Evolutionary conservation across 2,329 filamentous ascomycete species (phyloP), one percentile per base, ranked within the genome.

Genomic region (Cytospora leucostoma): DNA sequence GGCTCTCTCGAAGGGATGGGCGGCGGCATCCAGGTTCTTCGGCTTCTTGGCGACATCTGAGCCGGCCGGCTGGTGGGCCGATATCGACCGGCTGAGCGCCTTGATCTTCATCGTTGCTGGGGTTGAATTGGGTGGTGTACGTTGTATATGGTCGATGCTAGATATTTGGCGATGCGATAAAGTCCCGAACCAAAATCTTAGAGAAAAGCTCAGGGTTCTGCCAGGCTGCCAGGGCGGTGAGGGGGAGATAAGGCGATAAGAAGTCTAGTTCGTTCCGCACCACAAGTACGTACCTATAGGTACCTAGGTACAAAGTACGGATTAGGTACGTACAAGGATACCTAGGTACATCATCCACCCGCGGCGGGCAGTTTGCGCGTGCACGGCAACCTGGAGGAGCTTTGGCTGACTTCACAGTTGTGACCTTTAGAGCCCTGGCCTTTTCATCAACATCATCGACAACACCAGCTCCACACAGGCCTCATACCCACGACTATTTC

Each of bases 1-100:
- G 54, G 93, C 93, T 71, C 92, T 84, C 77, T 96, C 93, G 77
- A 97, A 97, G 2, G 92, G 93, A 77, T 97, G 93, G 65, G 94
- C 84, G 50, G 91, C 88, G 34, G 93, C 90, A 78, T 96, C 91
- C 61, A 73, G 68, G 32, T 73, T 74, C 37, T 63, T 67, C 13
- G 65, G 65, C 40, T 70, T 70, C 21, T 71, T 71, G 50, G 71
- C 69, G 40, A 69, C 70, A 64, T 73, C 70, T 19, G 71, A 70
- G 60, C 72, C 72, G 11, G 71, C 70, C 37, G 71, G 69, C 58
- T 73, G 71, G 38, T 73, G 68, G 44, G 71, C 68, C 66, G 71
- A 64, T 40, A 68, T 70, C 56, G 67, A 69, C 58, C 72, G 71
- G 56, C 66, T 73, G 52, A 74, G 71, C 5, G 71, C 70, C 67